A percentile compares a stretch with the other conserved stretches of the same genome.
phyloP scores from a whole-genome alignment of 2,329 filamentous ascomycete species.

The Alternaria sp. region DNA sequence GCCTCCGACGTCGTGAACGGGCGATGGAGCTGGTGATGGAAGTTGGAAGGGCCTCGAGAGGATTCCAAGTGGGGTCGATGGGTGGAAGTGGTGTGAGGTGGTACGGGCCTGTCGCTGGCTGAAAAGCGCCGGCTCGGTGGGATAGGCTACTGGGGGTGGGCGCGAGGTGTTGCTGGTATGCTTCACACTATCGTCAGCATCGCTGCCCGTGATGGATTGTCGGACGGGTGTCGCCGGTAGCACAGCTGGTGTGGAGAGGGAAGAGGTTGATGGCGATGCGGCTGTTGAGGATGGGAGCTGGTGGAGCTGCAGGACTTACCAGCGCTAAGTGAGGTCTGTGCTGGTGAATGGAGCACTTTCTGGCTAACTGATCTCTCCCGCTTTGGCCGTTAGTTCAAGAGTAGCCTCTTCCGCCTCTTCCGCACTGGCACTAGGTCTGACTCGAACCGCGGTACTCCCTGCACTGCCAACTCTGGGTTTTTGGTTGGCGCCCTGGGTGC shows the following conservation, averaged over 20 bases:
- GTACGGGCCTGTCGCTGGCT: slow-evolving; percentile 8
- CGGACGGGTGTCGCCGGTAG: slow-evolving; percentile 17
- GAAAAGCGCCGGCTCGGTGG: not conserved
- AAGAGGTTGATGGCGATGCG: slow-evolving; percentile 11
- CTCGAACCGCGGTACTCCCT: slow-evolving; percentile 3
- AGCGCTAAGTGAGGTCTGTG: slow-evolving; percentile 11
- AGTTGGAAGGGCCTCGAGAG: not conserved
- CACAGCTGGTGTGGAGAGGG: slow-evolving; percentile 8
- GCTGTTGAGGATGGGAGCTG: slow-evolving; percentile 34
- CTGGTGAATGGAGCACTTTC: slow-evolving; percentile 10
- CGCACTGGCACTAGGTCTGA: slow-evolving; percentile 11
- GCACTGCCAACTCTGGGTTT: not conserved
- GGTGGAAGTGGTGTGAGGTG: slow-evolving; percentile 17
- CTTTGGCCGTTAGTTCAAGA: slow-evolving; percentile 23
- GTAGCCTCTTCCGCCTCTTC: slow-evolving; percentile 18
- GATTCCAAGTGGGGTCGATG: slow-evolving; percentile 8
- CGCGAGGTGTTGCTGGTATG: slow-evolving; percentile 6
- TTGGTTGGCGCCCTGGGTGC: not conserved
- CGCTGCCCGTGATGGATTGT: slow-evolving; percentile 16
- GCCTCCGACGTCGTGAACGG: slow-evolving; percentile 23
- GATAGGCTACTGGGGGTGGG: not conserved
- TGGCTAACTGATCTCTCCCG: slow-evolving; percentile 17
- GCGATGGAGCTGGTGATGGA: slow-evolving; percentile 4
- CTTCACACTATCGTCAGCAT: slow-evolving; percentile 33
- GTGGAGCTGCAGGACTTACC: slow-evolving; percentile 20